A percentile compares a stretch with the other conserved stretches of the same genome.
These are phyloP conservation scores for Sextonia rubra DNA, from an alignment of 164 flowering plant species.

Conservation along the genomic window DNA sequence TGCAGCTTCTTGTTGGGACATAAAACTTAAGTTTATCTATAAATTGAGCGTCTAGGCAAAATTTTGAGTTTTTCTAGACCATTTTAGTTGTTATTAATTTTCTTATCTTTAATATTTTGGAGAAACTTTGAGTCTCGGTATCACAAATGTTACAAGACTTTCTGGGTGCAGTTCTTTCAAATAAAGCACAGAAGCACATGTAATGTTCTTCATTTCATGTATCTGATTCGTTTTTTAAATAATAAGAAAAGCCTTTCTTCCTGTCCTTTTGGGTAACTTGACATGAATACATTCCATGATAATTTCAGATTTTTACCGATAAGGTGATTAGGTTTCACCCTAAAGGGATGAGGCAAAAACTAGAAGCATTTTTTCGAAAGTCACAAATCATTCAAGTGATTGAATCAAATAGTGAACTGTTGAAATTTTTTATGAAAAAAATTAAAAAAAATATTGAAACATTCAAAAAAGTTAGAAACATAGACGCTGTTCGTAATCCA, in stretches of 20 bases:
- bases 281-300: no score
- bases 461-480: no score
- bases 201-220: neutral
- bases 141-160: neutral
- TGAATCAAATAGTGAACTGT: no score
- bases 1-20: neutral
- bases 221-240: neutral
- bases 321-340: no score
- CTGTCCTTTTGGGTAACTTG: neutral
- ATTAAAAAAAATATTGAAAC: no score
- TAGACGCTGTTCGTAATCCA: no score
- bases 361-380: no score
- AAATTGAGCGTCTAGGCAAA: neutral
- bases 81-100: neutral
- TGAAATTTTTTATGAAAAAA: no score
- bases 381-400: no score
- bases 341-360: no score
- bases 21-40: neutral
- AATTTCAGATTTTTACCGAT: no score
- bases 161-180: neutral
- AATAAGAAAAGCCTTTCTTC: neutral
- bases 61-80: neutral
- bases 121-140: neutral
- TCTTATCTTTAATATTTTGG: neutral
- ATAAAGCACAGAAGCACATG: neutral